These are phyloP conservation scores for Phytophthora podocarpi DNA, from an alignment of 352 stramenopile species.

Conservation along the genomic window DNA sequence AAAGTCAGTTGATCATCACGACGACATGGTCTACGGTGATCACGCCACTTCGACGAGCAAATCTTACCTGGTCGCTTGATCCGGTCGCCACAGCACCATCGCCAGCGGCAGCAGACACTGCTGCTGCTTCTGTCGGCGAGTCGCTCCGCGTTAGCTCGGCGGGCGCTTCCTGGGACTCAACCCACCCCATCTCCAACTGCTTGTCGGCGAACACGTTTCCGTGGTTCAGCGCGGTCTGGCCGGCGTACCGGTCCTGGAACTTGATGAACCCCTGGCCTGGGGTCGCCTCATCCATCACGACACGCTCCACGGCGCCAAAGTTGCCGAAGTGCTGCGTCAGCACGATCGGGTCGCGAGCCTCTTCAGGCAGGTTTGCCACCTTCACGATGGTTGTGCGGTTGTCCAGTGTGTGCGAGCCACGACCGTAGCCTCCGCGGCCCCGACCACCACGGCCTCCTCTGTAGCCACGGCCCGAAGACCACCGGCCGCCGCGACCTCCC, in stretches of 20 bases:
- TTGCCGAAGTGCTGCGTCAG: slow-evolving; percentile 88
- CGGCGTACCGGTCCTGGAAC: slow-evolving; percentile 82
- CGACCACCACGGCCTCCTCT: slow-evolving; percentile 58
- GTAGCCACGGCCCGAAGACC: slow-evolving; percentile 49
- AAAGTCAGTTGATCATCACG: slow-evolving; percentile 21
- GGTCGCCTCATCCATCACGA: slow-evolving; percentile 61
- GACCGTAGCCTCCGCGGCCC: slow-evolving; percentile 47
- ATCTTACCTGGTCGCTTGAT: slow-evolving; percentile 33
- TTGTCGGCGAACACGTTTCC: slow-evolving; percentile 63
- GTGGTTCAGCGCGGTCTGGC: slow-evolving; percentile 68
- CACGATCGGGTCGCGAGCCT: slow-evolving; percentile 74
- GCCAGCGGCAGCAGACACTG: slow-evolving; percentile 10
- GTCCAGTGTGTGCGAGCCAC: slow-evolving; percentile 72
- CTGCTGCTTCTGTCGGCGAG: slow-evolving; percentile 22
- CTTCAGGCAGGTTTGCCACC: slow-evolving; percentile 74
- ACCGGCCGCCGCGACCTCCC: slow-evolving; percentile 45
- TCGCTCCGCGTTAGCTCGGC: slow-evolving; percentile 42
- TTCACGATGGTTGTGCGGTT: slow-evolving; percentile 88
- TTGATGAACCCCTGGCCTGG: slow-evolving; percentile 75
- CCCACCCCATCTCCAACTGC: slow-evolving; percentile 67
- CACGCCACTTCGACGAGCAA: slow-evolving; percentile 24
- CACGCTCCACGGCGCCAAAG: slow-evolving; percentile 80
- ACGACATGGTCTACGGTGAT: slow-evolving; percentile 8
- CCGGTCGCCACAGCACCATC: neutral
- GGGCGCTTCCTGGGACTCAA: slow-evolving; percentile 63